These are phyloP conservation scores for Berkeleyomyces basicola DNA, from an alignment of 2,329 filamentous ascomycete genomes.

Conservation along the genomic window DNA sequence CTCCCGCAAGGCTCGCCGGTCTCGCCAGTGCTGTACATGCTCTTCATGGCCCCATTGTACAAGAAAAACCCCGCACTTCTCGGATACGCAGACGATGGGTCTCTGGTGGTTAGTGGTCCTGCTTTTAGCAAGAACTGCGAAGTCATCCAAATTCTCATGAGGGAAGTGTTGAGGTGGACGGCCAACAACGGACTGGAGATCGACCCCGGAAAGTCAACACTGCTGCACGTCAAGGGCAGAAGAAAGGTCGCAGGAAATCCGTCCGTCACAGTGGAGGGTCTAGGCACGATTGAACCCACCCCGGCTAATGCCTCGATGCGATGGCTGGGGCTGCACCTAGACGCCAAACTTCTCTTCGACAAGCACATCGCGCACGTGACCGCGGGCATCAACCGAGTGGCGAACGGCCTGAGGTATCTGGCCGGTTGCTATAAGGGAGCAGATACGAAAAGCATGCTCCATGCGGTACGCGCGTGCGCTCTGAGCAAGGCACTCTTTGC, in stretches of 20 bases:
- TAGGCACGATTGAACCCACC: not conserved
- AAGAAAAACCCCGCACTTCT: not conserved
- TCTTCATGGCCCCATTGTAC: too few relatives aligned
- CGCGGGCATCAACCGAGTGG: not conserved
- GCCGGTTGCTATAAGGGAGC: not conserved
- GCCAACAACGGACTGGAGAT: slow-evolving; percentile 13
- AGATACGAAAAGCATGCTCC: not conserved
- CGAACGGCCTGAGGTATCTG: not conserved
- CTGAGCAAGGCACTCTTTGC: too few relatives aligned
- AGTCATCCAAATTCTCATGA: too few relatives aligned
- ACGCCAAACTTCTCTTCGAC: not conserved
- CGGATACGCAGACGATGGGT: not conserved
- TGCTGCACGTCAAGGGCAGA: too few relatives aligned
- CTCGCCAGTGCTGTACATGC: too few relatives aligned
- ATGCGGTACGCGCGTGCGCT: too few relatives aligned
- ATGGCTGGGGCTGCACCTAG: not conserved
- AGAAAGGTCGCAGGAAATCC: not conserved
- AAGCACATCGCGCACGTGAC: not conserved
- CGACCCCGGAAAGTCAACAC: slow-evolving; percentile 5
- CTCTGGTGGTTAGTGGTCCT: not conserved
- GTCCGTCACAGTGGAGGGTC: not conserved
- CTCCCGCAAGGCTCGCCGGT: too few relatives aligned
- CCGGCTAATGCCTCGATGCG: not conserved
- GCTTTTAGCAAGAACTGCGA: too few relatives aligned
- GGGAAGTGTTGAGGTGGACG: too few relatives aligned